A percentile compares a stretch with the other conserved stretches of the same genome.
phyloP scores from a whole-genome alignment of 495 filamentous ascomycete species.

The Thermochaetoides thermophila region DNA sequence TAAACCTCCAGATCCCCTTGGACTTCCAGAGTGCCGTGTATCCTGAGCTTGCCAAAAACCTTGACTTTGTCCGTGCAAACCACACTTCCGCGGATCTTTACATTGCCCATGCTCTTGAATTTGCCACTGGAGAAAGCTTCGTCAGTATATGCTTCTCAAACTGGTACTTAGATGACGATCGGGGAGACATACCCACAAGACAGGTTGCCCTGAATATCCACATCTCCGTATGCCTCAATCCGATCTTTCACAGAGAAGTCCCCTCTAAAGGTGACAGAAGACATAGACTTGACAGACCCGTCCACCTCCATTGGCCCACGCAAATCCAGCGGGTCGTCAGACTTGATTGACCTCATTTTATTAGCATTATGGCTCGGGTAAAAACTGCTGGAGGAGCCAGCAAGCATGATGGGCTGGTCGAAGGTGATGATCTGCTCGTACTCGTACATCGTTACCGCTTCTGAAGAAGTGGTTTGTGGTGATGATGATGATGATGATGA shows the following conservation, averaged over 20 bases:
- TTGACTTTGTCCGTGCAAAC: conserved; percentile 23
- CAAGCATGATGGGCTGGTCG: conserved; percentile 10
- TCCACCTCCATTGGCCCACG: conserved; percentile 24
- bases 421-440: conserved; percentile 24
- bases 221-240: conserved; percentile 26
- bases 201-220: conserved; percentile 19
- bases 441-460: conserved; percentile 16
- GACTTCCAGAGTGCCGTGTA: conserved; percentile 21
- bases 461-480: conserved; percentile 1
- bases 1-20: conserved; percentile 23
- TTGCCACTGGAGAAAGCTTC: too few species aligned
- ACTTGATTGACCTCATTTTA: conserved; percentile 21
- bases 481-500: conserved; percentile 2
- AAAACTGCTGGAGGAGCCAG: background rate
- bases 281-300: conserved; percentile 25
- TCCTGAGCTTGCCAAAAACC: conserved; percentile 26
- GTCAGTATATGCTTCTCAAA: too few species aligned
- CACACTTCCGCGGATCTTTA: conserved; percentile 17
- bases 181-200: conserved; percentile 9
- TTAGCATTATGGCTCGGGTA: conserved; percentile 5
- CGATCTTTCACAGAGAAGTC: conserved; percentile 21
- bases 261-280: conserved; percentile 17
- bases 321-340: conserved; percentile 16
- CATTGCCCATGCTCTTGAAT: conserved; percentile 27
- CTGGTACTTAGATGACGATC: too few species aligned